Base-by-base conservation (phyloP, 441 rosid genomes). In the Populus hybrid region DNA sequence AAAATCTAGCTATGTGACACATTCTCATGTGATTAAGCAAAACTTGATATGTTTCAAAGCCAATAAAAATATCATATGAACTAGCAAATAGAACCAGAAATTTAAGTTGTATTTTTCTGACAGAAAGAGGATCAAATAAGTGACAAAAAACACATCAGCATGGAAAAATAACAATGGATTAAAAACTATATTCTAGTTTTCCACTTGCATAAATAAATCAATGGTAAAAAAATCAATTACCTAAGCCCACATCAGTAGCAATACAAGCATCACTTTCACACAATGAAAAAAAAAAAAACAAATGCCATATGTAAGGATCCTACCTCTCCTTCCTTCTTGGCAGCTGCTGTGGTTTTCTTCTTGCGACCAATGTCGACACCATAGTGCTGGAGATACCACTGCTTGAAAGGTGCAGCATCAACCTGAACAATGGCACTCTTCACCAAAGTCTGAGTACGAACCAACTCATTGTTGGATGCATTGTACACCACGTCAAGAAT, bases 351-450 rank as follows among this genome's bases (percentile, higher is more conserved):
- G 10, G 84, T 32, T 78, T 90, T 90, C 88, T 88, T 90, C 89
- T 90, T 90, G 80, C 93, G 85, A 21, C 93, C 93, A 74, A 90
- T 85, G 67, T 89, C 93, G 74, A 89, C 87, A 46, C 90, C 91
- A 79, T 88, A 89, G 76, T 89, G 93, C 84, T 87, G 90, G 63
- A 79, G 88, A 78, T 88, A 89, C 91, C 93, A 89, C 81, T 87
- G 93, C 89, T 88, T 87, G 85, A 88, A 90, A 11, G 91, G 91
- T 59, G 93, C 88, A 4, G 90, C 91, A 83, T 90, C 91, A 77
- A 90, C 91, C 78, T 87, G 91, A 73, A 88, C 79, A n/a, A 90
- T 84, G 18, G 90, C 90, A 84, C 90, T 86, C 83, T 90, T 90
- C 57, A 88, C 93, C 79, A 90, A 38, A 54, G 93, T 90, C 71